Base-by-base conservation (phyloP, 2,329 filamentous ascomycete species). In the Xylaria sp. region DNA sequence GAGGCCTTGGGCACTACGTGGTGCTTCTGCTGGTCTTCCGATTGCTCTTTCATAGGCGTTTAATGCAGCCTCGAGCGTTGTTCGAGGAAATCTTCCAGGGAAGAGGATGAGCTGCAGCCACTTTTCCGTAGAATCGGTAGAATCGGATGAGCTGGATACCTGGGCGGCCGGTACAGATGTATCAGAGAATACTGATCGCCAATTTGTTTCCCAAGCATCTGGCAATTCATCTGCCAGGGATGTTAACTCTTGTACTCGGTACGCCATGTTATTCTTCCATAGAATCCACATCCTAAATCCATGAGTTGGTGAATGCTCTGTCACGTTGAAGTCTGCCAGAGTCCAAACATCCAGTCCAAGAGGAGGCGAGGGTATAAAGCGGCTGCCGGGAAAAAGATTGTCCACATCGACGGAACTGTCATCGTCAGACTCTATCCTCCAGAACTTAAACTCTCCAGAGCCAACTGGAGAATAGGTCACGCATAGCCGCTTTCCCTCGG, bases 401-500 rank as follows among this genome's bases (percentile, higher is more conserved):
- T 85, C 82, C 13, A 95, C 78, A 7, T 86, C 79, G 18, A 91
- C 70, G 2, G 76, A 78, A 64, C 88, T 79, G 63, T 82, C 82
- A 48, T 87, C 83, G 61, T 86, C 83, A 17, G 89, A 83, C 48
- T 84, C 83, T n/a, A 85, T 73, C 60, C 76, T 80, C 91, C 92
- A 99, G 69, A 99, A 92, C 71, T 96, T 97, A 80, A 99, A 97
- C 68, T 93, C 88, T 34, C 94, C 90, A 39, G 87, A 84, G 24
- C 92, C 89, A 59, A 94, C 85, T 0, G 94, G 93, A 9, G 92
- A 97, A 71, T 92, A 96, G 7, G 91, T 93, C 37, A 91, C 85
- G 48, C 93, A 83, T 13, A 84, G 70, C 38, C 80, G 76, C 49
- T 77, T 77, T 16, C 83, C 82, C 21, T 77, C 74, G 39, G 69